Evolutionary conservation across 345 rosid species (phyloP).

Genomic region (Physaria fendleri): DNA sequence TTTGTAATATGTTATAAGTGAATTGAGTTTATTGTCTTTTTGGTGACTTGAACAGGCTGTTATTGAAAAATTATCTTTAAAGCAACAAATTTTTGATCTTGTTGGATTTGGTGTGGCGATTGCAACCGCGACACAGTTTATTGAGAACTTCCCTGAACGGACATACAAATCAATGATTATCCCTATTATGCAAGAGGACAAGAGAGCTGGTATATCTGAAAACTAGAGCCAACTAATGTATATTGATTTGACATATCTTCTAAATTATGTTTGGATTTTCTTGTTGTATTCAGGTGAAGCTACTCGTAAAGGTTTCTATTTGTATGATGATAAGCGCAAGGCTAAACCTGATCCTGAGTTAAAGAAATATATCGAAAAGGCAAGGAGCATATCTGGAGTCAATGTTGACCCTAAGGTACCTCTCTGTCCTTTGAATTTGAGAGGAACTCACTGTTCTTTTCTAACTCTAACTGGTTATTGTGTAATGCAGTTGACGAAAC

Average conservation of each 20-base stretch:
- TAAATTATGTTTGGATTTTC: slow-evolving; percentile 12
- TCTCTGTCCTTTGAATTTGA: slow-evolving; percentile 13
- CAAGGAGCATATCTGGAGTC: slow-evolving; percentile 70
- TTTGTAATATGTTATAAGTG: slow-evolving; percentile 5
- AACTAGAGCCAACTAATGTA: not conserved
- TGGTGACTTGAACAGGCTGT: slow-evolving; percentile 73
- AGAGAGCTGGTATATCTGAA: slow-evolving; percentile 59
- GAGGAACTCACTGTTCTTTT: slow-evolving; percentile 1
- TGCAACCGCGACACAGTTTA: slow-evolving; percentile 73
- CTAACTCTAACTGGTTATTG: slow-evolving; percentile 3
- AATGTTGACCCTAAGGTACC: slow-evolving; percentile 66
- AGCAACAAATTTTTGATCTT: slow-evolving; percentile 95
- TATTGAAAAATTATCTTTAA: slow-evolving; percentile 77
- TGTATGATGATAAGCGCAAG: slow-evolving; percentile 73
- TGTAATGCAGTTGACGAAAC: slow-evolving; percentile 49
- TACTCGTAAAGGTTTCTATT: slow-evolving; percentile 75
- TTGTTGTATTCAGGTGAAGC: slow-evolving; percentile 58
- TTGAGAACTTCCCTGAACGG: slow-evolving; percentile 75
- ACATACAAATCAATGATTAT: slow-evolving; percentile 80
- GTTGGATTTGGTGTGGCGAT: slow-evolving; percentile 92
- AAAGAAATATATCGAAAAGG: slow-evolving; percentile 68
- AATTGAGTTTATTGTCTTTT: slow-evolving; percentile 8
- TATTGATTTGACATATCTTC: not conserved
- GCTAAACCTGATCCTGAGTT: slow-evolving; percentile 87
- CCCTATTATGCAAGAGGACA: slow-evolving; percentile 88